phyloP scores from a whole-genome alignment of 257 asterid species.

The Gentiana straminea region DNA sequence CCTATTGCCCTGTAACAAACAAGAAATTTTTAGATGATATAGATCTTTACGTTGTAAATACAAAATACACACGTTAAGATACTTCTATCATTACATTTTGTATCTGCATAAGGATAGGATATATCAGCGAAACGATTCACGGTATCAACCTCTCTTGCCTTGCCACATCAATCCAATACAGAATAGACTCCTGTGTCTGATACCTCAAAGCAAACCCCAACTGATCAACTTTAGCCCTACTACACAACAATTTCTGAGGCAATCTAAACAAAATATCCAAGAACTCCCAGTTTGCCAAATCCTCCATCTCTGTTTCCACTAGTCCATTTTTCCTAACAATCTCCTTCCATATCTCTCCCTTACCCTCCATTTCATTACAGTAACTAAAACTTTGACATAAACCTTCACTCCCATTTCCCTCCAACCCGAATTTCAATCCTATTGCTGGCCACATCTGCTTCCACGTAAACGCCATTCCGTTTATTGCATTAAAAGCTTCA shows the following conservation, averaged over 20 bases:
- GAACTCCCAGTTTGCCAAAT: slow-evolving; percentile 66
- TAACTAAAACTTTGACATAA: slow-evolving; percentile 28
- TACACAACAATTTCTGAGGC: slow-evolving; percentile 57
- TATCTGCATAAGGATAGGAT: too few relatives aligned
- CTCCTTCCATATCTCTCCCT: slow-evolving; percentile 54
- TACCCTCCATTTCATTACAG: slow-evolving; percentile 37
- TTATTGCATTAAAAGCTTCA: slow-evolving; percentile 50
- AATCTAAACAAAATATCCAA: slow-evolving; percentile 51
- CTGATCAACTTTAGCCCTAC: slow-evolving; percentile 38
- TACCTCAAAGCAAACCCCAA: slow-evolving; percentile 53
- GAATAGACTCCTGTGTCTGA: slow-evolving; percentile 54
- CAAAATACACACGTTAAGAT: too few relatives aligned
- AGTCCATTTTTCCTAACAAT: slow-evolving; percentile 47
- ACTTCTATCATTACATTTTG: too few relatives aligned
- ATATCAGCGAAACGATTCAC: not conserved
- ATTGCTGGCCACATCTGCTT: slow-evolving; percentile 56
- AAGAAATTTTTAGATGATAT: too few relatives aligned
- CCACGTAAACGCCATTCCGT: slow-evolving; percentile 67
- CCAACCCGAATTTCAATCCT: slow-evolving; percentile 40
- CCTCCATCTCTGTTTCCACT: slow-evolving; percentile 44
- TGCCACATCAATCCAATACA: slow-evolving; percentile 68
- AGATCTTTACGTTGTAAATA: too few relatives aligned
- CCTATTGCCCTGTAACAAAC: too few relatives aligned
- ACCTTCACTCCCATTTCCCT: slow-evolving; percentile 9
- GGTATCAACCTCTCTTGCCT: slow-evolving; percentile 58